These are phyloP conservation scores for Tolypocladium paradoxum DNA, from an alignment of 2,329 filamentous ascomycete genomes.

Conservation along the genomic window DNA sequence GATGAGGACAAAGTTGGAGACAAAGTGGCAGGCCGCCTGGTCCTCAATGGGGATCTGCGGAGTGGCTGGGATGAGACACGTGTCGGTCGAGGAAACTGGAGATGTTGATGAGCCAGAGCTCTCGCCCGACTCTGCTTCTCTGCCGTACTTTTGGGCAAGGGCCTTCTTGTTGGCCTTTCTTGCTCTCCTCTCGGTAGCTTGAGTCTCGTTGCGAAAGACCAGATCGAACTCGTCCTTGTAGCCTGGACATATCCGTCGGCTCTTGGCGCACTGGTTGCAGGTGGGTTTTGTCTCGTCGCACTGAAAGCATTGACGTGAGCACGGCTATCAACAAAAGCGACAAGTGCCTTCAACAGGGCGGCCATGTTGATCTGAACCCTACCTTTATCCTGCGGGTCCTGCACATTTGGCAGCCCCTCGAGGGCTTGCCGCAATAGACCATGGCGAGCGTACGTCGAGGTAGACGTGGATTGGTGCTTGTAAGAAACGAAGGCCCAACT, in stretches of 20 bases:
- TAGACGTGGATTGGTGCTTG: background rate
- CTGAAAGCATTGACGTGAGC: slow-evolving; percentile 21
- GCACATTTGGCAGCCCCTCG: slow-evolving; percentile 63
- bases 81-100: slow-evolving; percentile 5
- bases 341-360: background rate
- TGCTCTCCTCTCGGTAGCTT: slow-evolving; percentile 53
- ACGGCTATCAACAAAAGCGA: background rate
- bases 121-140: slow-evolving; percentile 14
- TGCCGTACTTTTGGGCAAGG: slow-evolving; percentile 20
- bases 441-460: slow-evolving; percentile 27
- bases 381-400: slow-evolving; percentile 65
- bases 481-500: background rate
- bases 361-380: slow-evolving; percentile 6
- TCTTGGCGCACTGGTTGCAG: slow-evolving; percentile 55
- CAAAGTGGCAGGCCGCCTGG: slow-evolving; percentile 47
- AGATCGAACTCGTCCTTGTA: slow-evolving; percentile 64
- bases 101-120: slow-evolving; percentile 6
- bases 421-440: slow-evolving; percentile 58
- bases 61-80: slow-evolving; percentile 10
- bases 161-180: slow-evolving; percentile 43
- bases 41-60: slow-evolving; percentile 39
- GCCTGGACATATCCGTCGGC: slow-evolving; percentile 51
- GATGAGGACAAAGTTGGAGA: slow-evolving; percentile 48
- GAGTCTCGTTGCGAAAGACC: slow-evolving; percentile 62
- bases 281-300: slow-evolving; percentile 58